These are phyloP conservation scores for Geotrichum klebahnii DNA, from an alignment of 1,139 yeast species.

Conservation along the genomic window DNA sequence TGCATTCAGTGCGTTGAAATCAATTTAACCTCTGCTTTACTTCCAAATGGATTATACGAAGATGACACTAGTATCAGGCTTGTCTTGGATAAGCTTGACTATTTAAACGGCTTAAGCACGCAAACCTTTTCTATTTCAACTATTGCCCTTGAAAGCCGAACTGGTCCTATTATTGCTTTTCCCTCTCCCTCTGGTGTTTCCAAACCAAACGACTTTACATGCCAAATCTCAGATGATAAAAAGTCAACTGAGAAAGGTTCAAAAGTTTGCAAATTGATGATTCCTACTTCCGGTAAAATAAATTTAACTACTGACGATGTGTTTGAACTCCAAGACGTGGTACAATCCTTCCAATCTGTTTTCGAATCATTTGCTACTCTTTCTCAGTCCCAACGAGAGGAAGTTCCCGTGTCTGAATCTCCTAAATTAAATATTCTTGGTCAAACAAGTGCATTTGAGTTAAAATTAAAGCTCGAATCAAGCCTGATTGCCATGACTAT, in stretches of 20 bases:
- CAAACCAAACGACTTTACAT: constrained; percentile 12
- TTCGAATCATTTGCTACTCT: constrained; percentile 2
- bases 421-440: constrained; percentile 13
- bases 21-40: constrained; percentile 14
- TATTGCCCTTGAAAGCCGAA: constrained; percentile 2
- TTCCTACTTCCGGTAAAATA: constrained; percentile 27
- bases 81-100: constrained; percentile 14
- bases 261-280: constrained; percentile 21
- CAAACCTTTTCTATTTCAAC: constrained; percentile 1
- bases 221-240: constrained; percentile 1
- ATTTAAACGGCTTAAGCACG: background rate
- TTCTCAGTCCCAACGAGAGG: too few relatives aligned
- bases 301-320: constrained; percentile 23
- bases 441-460: constrained; percentile 26
- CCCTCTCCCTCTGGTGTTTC: background rate
- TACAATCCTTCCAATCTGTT: constrained; percentile 10
- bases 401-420: too few relatives aligned
- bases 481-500: constrained; percentile 22
- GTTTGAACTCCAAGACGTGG: constrained; percentile 18
- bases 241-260: too few relatives aligned
- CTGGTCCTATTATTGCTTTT: constrained; percentile 3
- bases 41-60: constrained; percentile 23
- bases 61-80: constrained; percentile 14
- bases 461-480: constrained; percentile 21
- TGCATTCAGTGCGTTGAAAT: constrained; percentile 12